Base-by-base conservation (phyloP, 805 yeast species). In the Myxozyma lipomycoides region DNA sequence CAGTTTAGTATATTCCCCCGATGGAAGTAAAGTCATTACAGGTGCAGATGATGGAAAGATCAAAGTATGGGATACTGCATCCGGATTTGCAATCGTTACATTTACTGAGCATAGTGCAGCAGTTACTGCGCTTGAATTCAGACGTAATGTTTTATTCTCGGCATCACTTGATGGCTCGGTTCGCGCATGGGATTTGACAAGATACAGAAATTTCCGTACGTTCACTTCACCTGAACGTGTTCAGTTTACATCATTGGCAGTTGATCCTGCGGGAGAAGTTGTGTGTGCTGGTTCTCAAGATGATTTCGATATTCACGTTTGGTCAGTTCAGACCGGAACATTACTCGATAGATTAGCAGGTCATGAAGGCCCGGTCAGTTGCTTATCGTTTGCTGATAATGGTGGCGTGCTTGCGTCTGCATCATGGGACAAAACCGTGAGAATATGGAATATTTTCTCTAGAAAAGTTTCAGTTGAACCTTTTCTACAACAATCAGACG, bases 301-400 rank as follows among this genome's bases (percentile, higher is more conserved):
- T 64, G 84, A 83, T 56, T 93, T 83, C 69, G 95, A 86, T 51
- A 86, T 93, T 52, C 90, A 86, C 64, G 88, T 93, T 30, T 93
- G 98, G 98, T 87, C 96, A 4, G 97, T 93, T 1, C 98, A 93
- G 72, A 90, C 97, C 0, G 84, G 95, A 1, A 96, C 90, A 66
- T 72, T 93, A 43, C 76, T 93, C 48, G 98, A 93, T 64, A 78
- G 86, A 15, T 73, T 93, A 44, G 73, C 90, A 3, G 98, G 98
- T 9, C 98, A 93, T 69, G 95, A 86, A 61, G 98, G 96, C 1
- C 98, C 98, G 0, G 83, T 93, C 2, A 86, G 96, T 1, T 81
- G 88, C 58, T 73, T 93, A 37, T 79, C 91, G 9, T 91, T 93
- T 67, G 95, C 96, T 42, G 72, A 71, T 10, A 95, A 89, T 62